These are phyloP conservation scores for Nothophaeocryptopus gaeumannii DNA, from an alignment of 2,329 filamentous ascomycete genomes.

Conservation along the genomic window DNA sequence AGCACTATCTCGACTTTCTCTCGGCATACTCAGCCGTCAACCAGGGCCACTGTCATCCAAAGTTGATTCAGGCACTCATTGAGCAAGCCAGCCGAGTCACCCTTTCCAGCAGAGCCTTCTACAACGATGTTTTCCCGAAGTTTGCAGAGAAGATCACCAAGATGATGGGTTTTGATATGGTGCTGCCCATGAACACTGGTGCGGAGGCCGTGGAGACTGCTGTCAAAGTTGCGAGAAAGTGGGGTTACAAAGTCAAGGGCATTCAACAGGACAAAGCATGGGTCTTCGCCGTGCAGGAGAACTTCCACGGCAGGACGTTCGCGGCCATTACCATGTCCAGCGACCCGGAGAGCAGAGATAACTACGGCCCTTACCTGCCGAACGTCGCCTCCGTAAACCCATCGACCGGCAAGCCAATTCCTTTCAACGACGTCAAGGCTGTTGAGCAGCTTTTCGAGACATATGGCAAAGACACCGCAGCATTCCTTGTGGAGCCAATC, in stretches of 20 bases:
- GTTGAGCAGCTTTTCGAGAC: constrained; percentile 74
- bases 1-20: constrained; percentile 94
- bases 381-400: constrained; percentile 77
- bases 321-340: constrained; percentile 92
- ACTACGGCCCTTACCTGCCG: constrained; percentile 95
- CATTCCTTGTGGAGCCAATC: constrained; percentile 93
- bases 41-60: constrained; percentile 96
- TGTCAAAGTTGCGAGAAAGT: constrained; percentile 94
- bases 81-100: constrained; percentile 89
- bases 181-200: constrained; percentile 96
- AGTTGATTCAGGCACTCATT: constrained; percentile 83
- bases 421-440: constrained; percentile 81
- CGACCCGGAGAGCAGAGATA: constrained; percentile 90
- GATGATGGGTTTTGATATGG: constrained; percentile 95
- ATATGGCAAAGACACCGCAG: constrained; percentile 81
- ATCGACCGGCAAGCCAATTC: constrained; percentile 71
- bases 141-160: constrained; percentile 90
- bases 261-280: constrained; percentile 81
- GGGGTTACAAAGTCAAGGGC: constrained; percentile 95
- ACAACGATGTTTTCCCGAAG: constrained; percentile 96
- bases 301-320: constrained; percentile 98
- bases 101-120: constrained; percentile 89
- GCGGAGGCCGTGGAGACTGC: constrained; percentile 95
- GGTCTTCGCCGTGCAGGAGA: constrained; percentile 80
- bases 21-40: constrained; percentile 98